These are phyloP conservation scores for Penicillium sp. DNA, from an alignment of 2,329 filamentous ascomycete species.

Conservation along the genomic window DNA sequence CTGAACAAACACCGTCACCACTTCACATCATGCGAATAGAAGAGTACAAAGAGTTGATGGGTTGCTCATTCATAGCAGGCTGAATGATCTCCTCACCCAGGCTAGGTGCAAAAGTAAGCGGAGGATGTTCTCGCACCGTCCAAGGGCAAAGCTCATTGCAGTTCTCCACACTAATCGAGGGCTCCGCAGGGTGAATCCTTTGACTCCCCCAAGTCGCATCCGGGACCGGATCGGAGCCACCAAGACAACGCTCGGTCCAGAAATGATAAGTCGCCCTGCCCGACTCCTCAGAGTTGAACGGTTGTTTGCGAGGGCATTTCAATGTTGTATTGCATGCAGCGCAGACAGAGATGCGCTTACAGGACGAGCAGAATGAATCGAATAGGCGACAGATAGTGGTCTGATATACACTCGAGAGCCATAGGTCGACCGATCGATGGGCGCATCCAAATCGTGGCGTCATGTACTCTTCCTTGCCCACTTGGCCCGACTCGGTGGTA, in stretches of 20 bases:
- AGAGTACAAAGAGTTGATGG: conserved; percentile 33
- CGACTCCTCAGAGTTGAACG: conserved; percentile 22
- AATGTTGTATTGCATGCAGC: conserved; percentile 32
- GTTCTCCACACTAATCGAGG: conserved; percentile 31
- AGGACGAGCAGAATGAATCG: conserved; percentile 33
- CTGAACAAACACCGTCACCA: not conserved
- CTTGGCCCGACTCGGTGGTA: conserved; percentile 30
- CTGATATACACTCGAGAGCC: conserved; percentile 38
- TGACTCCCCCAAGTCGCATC: conserved; percentile 34
- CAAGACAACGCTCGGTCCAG: conserved; percentile 34
- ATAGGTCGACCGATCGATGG: conserved; percentile 39
- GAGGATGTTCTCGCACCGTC: conserved; percentile 38
- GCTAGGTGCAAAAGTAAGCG: conserved; percentile 29
- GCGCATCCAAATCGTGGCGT: conserved; percentile 40
- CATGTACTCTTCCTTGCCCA: conserved; percentile 37
- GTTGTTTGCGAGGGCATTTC: conserved; percentile 34
- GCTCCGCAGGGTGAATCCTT: conserved; percentile 36
- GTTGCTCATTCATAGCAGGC: conserved; percentile 29
- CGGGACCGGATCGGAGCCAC: conserved; percentile 24
- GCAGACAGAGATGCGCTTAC: conserved; percentile 35
- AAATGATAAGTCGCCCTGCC: conserved; percentile 34
- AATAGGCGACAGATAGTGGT: conserved; percentile 34
- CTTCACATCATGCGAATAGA: conserved; percentile 34
- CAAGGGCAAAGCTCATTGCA: conserved; percentile 39
- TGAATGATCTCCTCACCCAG: conserved; percentile 33